Evolutionary conservation across 495 filamentous ascomycete genomes (phyloP).

Genomic region (Cladorrhinum samala): DNA sequence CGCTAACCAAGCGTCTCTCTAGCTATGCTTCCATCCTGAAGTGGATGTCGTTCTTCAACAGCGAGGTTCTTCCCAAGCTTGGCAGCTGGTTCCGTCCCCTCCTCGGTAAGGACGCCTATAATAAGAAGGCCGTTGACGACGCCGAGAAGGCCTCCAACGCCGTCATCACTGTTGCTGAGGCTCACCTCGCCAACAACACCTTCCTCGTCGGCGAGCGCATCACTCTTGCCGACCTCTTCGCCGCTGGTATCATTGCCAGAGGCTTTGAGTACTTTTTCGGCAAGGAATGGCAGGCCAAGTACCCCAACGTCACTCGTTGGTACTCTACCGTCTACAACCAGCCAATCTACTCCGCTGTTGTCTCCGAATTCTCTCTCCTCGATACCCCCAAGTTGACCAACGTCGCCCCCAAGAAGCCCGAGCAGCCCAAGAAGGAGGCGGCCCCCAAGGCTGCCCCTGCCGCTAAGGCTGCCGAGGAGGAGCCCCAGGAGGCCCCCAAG

Average conservation of each 20-base stretch:
- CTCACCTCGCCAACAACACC: slow-evolving; percentile 86
- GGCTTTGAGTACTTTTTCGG: slow-evolving; percentile 85
- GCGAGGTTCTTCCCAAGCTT: slow-evolving; percentile 69
- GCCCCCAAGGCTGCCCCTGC: slow-evolving; percentile 46
- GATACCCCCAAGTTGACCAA: slow-evolving; percentile 80
- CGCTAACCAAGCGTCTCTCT: slow-evolving; percentile 16
- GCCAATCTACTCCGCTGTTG: slow-evolving; percentile 77
- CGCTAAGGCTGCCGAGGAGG: slow-evolving; percentile 54
- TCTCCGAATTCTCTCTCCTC: slow-evolving; percentile 64
- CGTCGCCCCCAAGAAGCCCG: slow-evolving; percentile 78
- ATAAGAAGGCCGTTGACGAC: slow-evolving; percentile 95
- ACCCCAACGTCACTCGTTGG: slow-evolving; percentile 89
- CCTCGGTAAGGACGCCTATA: slow-evolving; percentile 75
- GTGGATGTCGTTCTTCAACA: slow-evolving; percentile 92
- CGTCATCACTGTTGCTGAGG: slow-evolving; percentile 65
- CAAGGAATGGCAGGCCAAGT: slow-evolving; percentile 71
- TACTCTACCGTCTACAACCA: slow-evolving; percentile 90
- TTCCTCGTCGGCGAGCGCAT: slow-evolving; percentile 97
- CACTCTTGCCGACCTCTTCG: slow-evolving; percentile 91
- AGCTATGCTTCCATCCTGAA: slow-evolving; percentile 90
- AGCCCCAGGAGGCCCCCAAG: slow-evolving; percentile 69
- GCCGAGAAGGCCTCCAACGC: slow-evolving; percentile 57
- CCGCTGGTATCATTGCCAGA: slow-evolving; percentile 66
- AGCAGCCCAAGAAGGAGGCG: slow-evolving; percentile 54
- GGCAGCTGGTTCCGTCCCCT: slow-evolving; percentile 87